Evolutionary conservation across 1,284 basidiomycete genomes (phyloP), one percentile per base, ranked within the genome.

Genomic region (Singerocomus rubriflavus): DNA sequence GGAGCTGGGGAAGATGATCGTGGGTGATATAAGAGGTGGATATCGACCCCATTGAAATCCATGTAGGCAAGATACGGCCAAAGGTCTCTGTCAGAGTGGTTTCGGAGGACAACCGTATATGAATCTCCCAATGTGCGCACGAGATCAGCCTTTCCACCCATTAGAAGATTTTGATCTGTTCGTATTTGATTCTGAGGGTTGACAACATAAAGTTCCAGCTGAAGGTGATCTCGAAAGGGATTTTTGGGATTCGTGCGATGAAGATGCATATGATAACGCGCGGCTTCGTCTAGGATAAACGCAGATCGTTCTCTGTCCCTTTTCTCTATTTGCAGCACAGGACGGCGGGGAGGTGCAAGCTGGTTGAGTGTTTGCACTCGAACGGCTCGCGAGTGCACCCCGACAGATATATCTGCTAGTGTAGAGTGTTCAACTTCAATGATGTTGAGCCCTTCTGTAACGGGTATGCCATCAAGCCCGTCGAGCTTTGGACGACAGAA

Each of bases 41-140:
- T 74, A 50, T 66, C 67, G 50, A 77, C 70, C n/a, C 73, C 72
- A 42, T 68, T 70, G 5, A 70, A 64, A 52, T 77, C 73, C 71
- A 78, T 75, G 61, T 72, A 76, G 4, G 74, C 75, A 36, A 77
- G 68, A 54, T 72, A 74, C 17, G 77, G 72, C 70, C 74, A 78
- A 37, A 79, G 69, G 55, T 75, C 73, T 44, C 55, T 56, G 56
- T 71, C 67, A 8, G 74, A 66, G 46, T 66, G 56, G 50, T 78
- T 78, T 54, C 67, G 66, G 31, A 78, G 53, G 32, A 71, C 64
- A 48, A 77, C 62, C 14, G 64, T 60, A 51, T 76, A 77, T 26
- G 70, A 62, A 35, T 67, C 54, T 32, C 67, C 63, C 46, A 56
- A 57, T 42, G 66, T 58, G 47, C 70, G 68, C 36, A 67, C 57